These are phyloP conservation scores for Leucosporidium yakuticum DNA, from an alignment of 768 basidiomycete species.

Conservation along the genomic window DNA sequence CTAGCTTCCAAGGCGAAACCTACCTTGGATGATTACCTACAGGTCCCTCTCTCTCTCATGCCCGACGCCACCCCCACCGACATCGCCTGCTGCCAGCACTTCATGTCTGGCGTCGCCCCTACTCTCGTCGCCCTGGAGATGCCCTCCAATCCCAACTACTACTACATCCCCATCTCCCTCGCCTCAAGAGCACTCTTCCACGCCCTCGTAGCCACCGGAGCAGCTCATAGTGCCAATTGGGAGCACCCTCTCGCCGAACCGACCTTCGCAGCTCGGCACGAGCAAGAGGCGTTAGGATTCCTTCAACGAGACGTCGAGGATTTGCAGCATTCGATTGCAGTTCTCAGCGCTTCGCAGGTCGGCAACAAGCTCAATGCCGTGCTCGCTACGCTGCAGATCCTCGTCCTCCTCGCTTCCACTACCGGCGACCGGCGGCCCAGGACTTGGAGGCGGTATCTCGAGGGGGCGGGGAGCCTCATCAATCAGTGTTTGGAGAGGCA, in stretches of 20 bases:
- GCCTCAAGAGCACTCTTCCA: neutral
- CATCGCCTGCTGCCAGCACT: neutral
- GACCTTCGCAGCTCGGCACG: neutral
- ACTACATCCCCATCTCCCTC: neutral
- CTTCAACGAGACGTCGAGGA: neutral
- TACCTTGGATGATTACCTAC: too few relatives aligned
- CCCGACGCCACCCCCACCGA: neutral
- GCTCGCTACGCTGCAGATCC: neutral
- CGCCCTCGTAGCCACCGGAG: neutral
- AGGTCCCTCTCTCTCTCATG: neutral
- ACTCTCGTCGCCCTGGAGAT: slow-evolving; percentile 2
- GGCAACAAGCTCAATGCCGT: neutral
- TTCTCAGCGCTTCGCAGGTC: neutral
- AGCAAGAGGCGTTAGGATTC: neutral
- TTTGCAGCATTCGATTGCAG: neutral
- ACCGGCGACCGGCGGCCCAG: neutral
- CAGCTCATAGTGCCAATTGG: neutral
- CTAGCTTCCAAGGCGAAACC: too few relatives aligned
- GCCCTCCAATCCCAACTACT: neutral
- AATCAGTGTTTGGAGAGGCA: neutral
- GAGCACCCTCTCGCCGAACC: neutral
- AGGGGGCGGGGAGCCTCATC: neutral
- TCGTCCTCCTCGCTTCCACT: neutral
- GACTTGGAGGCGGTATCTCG: neutral
- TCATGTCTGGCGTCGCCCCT: neutral